Conservation (phyloP, 345 rosid genomes). For the Eucalyptus shirleyi region DNA sequence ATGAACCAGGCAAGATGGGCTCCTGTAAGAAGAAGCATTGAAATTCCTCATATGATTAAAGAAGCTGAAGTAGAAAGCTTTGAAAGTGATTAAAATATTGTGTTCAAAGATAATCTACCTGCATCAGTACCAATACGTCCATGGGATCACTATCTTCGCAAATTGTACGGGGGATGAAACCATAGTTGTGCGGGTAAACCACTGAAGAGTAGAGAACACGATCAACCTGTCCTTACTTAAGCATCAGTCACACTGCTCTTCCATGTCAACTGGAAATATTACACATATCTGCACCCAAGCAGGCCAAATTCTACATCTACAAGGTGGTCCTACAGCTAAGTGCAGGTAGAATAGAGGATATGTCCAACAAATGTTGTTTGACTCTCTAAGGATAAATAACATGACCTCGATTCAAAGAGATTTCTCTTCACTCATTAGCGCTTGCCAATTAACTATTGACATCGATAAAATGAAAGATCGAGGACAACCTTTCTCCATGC, state of each 20-base stretch:
- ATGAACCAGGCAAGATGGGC: conserved; percentile 85
- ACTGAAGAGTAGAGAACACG: conserved; percentile 95
- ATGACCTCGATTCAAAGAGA: background rate
- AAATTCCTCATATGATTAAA: background rate
- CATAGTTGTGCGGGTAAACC: conserved; percentile 99
- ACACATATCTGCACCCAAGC: background rate
- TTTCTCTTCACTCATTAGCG: background rate
- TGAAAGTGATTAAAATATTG: background rate
- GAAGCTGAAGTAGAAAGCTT: background rate
- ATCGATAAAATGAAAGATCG: background rate
- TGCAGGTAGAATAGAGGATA: background rate
- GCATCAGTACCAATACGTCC: conserved; percentile 95
- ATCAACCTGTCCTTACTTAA: conserved; percentile 50
- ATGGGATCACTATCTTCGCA: conserved; percentile 99
- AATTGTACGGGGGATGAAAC: conserved; percentile 90
- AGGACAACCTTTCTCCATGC: background rate
- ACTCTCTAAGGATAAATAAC: background rate
- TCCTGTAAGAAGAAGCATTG: conserved; percentile 30
- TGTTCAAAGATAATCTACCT: conserved; percentile 26
- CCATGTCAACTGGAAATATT: background rate
- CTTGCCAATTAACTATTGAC: background rate
- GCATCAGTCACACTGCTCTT: background rate
- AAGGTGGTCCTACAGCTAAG: background rate
- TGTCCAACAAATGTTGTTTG: background rate
- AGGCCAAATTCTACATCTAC: background rate